Percentiles rank a stretch among this genome's conserved stretches.
Evolutionary conservation across 441 rosid species (phyloP).

Genomic region (Brassica hybrid): DNA sequence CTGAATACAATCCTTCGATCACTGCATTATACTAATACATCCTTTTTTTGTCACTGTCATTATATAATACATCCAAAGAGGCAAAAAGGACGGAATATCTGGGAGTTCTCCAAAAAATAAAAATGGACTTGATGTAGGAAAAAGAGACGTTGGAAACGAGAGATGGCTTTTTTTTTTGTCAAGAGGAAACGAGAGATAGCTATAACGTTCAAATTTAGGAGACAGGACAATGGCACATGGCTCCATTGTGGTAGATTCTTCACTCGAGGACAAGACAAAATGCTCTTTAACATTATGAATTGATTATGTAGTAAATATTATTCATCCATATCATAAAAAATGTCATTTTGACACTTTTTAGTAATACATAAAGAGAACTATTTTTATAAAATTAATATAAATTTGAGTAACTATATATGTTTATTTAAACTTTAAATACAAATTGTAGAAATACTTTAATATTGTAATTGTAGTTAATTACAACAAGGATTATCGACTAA

Average conservation of each 20-base stretch:
- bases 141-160: conserved; percentile 36
- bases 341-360: neutral
- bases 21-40: neutral
- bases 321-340: neutral
- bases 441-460: neutral
- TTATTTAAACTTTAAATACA: too few relatives aligned
- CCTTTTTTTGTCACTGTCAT: too few relatives aligned
- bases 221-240: conserved; percentile 26
- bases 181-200: neutral
- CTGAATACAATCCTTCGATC: neutral
- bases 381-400: too few relatives aligned
- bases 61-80: neutral
- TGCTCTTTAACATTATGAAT: neutral
- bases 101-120: neutral
- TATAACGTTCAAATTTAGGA: conserved; percentile 30
- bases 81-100: neutral
- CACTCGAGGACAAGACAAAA: conserved; percentile 4
- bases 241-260: conserved; percentile 14
- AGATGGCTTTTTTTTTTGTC: neutral
- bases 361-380: neutral
- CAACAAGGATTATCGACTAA: neutral
- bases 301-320: too few relatives aligned
- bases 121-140: neutral
- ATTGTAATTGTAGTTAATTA: too few relatives aligned
- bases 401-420: neutral